phyloP scores from a whole-genome alignment of 768 basidiomycete species.

The Pleurotus giganteus region DNA sequence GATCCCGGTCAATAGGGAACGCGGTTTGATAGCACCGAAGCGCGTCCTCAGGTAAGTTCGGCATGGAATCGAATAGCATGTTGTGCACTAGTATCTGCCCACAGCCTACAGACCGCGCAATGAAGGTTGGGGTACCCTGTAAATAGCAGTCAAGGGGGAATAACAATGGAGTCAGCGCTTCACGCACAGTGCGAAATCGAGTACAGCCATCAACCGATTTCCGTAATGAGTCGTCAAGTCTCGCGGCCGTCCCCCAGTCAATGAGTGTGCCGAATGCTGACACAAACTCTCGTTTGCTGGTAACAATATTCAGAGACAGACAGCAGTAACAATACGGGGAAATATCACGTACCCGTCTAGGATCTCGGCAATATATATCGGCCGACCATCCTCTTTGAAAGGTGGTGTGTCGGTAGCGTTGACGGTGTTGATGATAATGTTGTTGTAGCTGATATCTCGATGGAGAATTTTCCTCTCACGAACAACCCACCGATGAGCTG shows the following conservation, averaged over 20 bases:
- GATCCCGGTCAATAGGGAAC: neutral
- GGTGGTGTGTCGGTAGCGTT: neutral
- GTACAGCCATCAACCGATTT: too few relatives aligned
- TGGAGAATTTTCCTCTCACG: neutral
- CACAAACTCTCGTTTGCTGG: neutral
- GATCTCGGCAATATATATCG: neutral
- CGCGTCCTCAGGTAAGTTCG: neutral
- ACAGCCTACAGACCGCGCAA: slow-evolving; percentile 10
- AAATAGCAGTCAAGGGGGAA: neutral
- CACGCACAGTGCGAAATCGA: too few relatives aligned
- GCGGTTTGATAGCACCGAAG: neutral
- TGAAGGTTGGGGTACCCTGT: slow-evolving; percentile 13
- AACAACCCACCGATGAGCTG: slow-evolving; percentile 5
- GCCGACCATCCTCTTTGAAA: neutral
- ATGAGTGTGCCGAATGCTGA: neutral
- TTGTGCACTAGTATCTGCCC: slow-evolving; percentile 4
- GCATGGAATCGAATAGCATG: neutral
- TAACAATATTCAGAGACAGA: neutral
- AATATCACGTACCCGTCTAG: neutral
- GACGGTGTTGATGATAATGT: neutral
- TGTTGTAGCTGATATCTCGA: slow-evolving; percentile 6
- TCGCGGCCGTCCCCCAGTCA: neutral
- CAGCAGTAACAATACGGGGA: too few relatives aligned
- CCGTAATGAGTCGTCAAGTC: too few relatives aligned
- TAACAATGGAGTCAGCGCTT: too few relatives aligned